Conservation (phyloP, 1,284 basidiomycete genomes). For the Macrocybe sp. region DNA sequence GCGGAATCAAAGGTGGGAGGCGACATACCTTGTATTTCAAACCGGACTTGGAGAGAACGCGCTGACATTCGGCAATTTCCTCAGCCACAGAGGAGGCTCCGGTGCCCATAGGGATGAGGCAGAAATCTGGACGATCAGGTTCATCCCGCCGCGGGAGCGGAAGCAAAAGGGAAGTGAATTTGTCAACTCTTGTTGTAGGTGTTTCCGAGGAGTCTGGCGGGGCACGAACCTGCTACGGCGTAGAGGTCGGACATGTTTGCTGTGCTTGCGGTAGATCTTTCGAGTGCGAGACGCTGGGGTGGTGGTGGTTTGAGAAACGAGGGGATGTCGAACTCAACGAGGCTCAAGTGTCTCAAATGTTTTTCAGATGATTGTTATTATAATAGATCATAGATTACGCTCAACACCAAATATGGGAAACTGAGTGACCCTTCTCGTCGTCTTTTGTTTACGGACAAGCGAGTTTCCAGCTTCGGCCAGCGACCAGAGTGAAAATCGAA, state of each 20-base stretch:
- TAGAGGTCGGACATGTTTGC: constrained; percentile 45
- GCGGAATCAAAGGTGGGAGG: not conserved
- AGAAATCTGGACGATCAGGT: constrained; percentile 56
- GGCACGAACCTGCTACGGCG: constrained; percentile 52
- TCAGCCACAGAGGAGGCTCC: constrained; percentile 68
- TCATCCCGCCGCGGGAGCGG: not conserved
- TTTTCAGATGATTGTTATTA: no score
- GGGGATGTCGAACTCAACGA: constrained; percentile 10
- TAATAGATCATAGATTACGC: no score
- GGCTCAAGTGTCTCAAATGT: no score
- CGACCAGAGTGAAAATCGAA: no score
- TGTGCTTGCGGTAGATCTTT: no score
- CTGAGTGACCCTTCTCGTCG: no score
- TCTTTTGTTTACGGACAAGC: no score
- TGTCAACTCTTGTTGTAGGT: not conserved
- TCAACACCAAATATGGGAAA: no score
- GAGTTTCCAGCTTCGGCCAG: no score
- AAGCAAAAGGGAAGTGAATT: constrained; percentile 1
- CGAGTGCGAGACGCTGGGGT: no score
- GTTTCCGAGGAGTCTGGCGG: not conserved
- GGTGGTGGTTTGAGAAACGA: constrained; percentile 10
- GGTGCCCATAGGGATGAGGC: constrained; percentile 78
- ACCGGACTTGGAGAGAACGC: constrained; percentile 77
- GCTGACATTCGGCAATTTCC: constrained; percentile 74
- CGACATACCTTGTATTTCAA: constrained; percentile 68